Evolutionary conservation across 208 protist genomes (phyloP).

Genomic region (Herpetomonas tarakana): DNA sequence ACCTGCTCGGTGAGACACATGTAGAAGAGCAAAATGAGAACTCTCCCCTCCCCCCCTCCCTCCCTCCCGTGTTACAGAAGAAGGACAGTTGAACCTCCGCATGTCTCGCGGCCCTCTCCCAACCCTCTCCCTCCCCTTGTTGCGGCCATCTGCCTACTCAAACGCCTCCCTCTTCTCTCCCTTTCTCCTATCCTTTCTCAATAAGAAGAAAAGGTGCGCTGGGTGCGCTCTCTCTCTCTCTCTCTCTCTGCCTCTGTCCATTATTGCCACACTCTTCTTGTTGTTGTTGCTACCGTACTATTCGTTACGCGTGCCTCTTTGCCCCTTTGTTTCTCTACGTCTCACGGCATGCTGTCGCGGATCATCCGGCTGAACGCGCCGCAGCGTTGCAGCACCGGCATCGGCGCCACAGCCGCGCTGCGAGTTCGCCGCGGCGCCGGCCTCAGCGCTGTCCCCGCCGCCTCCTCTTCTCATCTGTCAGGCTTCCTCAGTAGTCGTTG

Average conservation of each 20-base stretch:
- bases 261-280: not conserved
- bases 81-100: too few species aligned
- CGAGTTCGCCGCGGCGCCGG: not conserved
- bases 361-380: not conserved
- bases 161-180: not conserved
- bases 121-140: not conserved
- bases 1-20: slow-evolving; percentile 7
- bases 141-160: not conserved
- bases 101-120: not conserved
- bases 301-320: not conserved
- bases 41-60: not conserved
- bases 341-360: slow-evolving; percentile 1
- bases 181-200: not conserved
- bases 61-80: not conserved
- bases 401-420: slow-evolving; percentile 1
- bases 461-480: not conserved
- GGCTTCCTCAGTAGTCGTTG: too few species aligned
- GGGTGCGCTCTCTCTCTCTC: not conserved
- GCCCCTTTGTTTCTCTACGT: slow-evolving; percentile 4
- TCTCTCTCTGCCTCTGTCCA: not conserved
- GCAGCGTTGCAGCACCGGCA: not conserved
- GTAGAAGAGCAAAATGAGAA: not conserved
- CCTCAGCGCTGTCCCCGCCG: not conserved
- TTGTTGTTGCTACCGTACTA: not conserved
- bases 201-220: not conserved